Evolutionary conservation across 345 rosid genomes (phyloP).

Genomic region (Eucalyptus caleyi): DNA sequence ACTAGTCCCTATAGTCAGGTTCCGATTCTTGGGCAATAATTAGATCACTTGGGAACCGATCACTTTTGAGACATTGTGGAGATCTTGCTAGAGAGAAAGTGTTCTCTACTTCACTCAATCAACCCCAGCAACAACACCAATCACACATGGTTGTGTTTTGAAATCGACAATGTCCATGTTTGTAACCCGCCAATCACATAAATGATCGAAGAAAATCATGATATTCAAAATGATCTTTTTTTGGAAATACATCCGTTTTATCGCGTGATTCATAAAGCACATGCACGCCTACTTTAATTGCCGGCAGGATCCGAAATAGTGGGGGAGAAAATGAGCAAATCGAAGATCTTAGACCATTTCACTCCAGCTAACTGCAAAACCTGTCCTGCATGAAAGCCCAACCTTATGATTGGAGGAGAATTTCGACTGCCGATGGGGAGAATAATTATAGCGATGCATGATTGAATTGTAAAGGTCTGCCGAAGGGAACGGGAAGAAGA

Average conservation of each 20-base stretch:
- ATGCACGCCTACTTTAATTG: background rate
- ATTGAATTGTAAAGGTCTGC: background rate
- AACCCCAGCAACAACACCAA: background rate
- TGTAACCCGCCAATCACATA: background rate
- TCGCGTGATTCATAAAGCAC: background rate
- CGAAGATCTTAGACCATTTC: background rate
- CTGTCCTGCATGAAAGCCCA: background rate
- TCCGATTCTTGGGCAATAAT: too few species aligned
- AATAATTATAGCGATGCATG: background rate
- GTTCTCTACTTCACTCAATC: background rate
- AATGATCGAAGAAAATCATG: background rate
- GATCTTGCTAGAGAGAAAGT: background rate
- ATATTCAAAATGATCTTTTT: background rate
- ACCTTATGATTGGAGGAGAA: background rate
- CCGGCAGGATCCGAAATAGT: background rate
- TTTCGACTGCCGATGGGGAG: background rate
- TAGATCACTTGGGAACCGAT: too few species aligned
- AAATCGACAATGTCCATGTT: background rate
- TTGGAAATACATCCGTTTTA: background rate
- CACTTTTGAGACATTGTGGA: rapidly evolving
- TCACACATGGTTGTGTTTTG: background rate
- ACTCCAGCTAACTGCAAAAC: background rate
- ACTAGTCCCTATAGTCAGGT: too few species aligned
- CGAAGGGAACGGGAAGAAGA: background rate
- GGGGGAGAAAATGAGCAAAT: background rate